Evolutionary conservation across 1,139 yeast genomes (phyloP), one percentile per base, ranked within the genome.

Genomic region (Wickerhamiella infanticola): DNA sequence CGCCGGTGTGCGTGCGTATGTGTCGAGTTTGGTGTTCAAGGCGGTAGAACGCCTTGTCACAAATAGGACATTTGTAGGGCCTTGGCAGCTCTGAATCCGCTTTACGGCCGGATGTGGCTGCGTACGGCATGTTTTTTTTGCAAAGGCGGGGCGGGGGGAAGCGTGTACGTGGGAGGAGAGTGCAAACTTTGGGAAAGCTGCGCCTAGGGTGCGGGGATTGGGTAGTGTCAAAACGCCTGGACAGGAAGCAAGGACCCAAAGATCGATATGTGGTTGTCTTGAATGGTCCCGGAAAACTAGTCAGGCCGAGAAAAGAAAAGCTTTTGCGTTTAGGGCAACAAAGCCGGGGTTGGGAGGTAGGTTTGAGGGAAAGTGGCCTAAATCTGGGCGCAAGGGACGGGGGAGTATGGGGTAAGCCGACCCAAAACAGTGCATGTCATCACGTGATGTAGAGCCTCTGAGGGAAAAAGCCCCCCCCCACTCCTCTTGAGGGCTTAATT

Each of bases 1-100:
- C 96, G 35, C 97, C 97, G 0, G 97, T 88, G 60, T 88, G 97
- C 5, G 96, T 88, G 51, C 96, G 69, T 45, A 88, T 82, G 60
- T 88, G 97, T 56, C 97, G 75, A 18, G 95, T 86, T 61, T 85
- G 95, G 63, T 88, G 97, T 62, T 88, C 97, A 43, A 86, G 67
- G 44, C 97, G 71, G 59, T 85, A 94, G 61, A 88, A 88, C 1
- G 95, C 94, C 66, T 88, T 84, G 47, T 80, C 81, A 64, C 97
- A 88, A 59, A 82, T 74, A 18, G 95, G 88, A 58, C 97, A 88
- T 61, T 84, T 82, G 68, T 83, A 86, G 3, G 96, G 96, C 54
- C 93, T 58, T 35, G 70, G 72, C 35, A 66, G 63, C 45, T 67
- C 71, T 18, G 58, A 53, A 33, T 45, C 42, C 24, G 40, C 42